Evolutionary conservation across 208 protist species (phyloP).

Genomic region (Trichomonas tenax): DNA sequence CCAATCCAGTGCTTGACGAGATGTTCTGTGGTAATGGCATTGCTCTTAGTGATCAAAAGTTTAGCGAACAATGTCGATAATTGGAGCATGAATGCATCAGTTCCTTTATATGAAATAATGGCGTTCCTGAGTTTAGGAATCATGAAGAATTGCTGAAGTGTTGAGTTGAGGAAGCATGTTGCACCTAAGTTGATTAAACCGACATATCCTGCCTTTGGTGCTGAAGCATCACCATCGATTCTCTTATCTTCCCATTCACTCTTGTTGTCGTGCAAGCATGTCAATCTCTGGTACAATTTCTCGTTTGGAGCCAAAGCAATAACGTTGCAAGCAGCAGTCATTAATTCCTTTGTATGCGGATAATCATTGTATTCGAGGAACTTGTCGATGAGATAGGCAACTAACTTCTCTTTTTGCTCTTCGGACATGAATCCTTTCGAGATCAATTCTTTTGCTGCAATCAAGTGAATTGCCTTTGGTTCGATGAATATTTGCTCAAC

Average conservation of each 20-base stretch:
- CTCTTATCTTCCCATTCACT: not conserved
- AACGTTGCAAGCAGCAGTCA: not conserved
- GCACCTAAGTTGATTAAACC: not conserved
- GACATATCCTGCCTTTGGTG: not conserved
- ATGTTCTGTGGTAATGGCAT: not conserved
- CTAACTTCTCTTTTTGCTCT: not conserved
- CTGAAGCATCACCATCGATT: not conserved
- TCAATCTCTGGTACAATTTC: not conserved
- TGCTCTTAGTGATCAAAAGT: not conserved
- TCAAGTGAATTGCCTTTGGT: not conserved
- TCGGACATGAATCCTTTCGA: not conserved
- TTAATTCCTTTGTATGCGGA: not conserved
- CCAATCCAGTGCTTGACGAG: not conserved
- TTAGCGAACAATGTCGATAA: not conserved
- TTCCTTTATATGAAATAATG: not conserved
- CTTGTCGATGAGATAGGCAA: not conserved
- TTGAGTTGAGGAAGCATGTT: conserved; percentile 4
- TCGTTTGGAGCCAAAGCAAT: not conserved
- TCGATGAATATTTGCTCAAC: not conserved
- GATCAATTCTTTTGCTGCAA: not conserved
- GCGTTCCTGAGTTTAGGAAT: not conserved
- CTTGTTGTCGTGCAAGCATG: not conserved
- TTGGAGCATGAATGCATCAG: not conserved
- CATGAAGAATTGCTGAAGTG: not conserved
- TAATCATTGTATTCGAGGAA: not conserved